Base-by-base conservation (phyloP, 2,329 filamentous ascomycete species). In the Xylariaceae sp. region DNA sequence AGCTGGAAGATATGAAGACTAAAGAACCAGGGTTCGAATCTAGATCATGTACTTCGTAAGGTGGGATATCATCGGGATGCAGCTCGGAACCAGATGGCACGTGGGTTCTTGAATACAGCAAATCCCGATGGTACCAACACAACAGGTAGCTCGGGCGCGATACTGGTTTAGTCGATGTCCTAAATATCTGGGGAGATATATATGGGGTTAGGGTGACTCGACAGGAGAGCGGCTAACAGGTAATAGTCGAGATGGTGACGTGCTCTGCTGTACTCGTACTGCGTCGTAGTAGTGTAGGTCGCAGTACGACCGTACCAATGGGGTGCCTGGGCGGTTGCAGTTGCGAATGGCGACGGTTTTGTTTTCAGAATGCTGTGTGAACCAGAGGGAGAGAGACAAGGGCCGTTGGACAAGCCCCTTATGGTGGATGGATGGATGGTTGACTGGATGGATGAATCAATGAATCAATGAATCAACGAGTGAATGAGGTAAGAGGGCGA, bases 11-110 rank as follows among this genome's bases (percentile, higher is more conserved):
- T 39, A 52, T 6, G 54, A 34, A 44, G 23, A 51, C 18, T 7
- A 50, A 8, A 34, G 42, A 15, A 18, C 17, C 18, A 37, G 57
- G 42, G 34, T 48, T 53, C 45, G 47, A 45, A 15, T 45, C 42
- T 45, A 15, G 42, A 59, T 49, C 47, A 57, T 57, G 53, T 18
- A 18, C 17, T 18, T 18, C 17, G 17, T 49, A 45, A 15, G 52
- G 53, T 39, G 37, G 53, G 62, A 66, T 70, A 63, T 62, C 62
- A 64, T 67, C 51, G 62, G 60, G 48, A 50, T 42, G 56, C 42
- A 55, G 37, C 59, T 56, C 55, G 62, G 56, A 58, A 53, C 59
- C 56, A 56, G 62, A 61, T 57, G 58, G 53, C 59, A 62, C 60
- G 61, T 61, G 57, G 64, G 56, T 44, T 47, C 44, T 51, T 53